Conservation (phyloP, 2,329 filamentous ascomycete genomes). For the Penicillium fuscoglaucum region DNA sequence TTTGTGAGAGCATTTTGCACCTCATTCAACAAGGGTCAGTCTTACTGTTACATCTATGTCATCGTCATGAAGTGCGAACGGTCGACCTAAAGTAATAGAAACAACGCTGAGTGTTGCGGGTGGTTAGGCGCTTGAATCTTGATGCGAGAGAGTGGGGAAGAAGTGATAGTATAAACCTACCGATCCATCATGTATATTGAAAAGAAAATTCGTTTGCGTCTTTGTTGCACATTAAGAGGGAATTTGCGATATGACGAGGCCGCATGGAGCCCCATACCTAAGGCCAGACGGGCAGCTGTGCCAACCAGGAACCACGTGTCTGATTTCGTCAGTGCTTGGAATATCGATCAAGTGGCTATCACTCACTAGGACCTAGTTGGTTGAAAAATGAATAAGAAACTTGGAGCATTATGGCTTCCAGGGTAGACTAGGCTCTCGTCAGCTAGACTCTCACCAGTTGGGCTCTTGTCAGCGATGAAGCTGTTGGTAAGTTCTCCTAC, state of each 20-base stretch:
- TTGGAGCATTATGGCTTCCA: slow-evolving; percentile 49
- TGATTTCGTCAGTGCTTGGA: slow-evolving; percentile 15
- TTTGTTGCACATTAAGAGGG: slow-evolving; percentile 35
- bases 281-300: slow-evolving; percentile 45
- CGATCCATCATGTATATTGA: slow-evolving; percentile 54
- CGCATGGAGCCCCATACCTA: slow-evolving; percentile 48
- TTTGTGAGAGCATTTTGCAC: fast-evolving
- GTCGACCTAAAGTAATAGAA: slow-evolving; percentile 47
- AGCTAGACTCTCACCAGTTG: not conserved
- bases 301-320: slow-evolving; percentile 52
- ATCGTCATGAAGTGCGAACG: slow-evolving; percentile 50
- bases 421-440: slow-evolving; percentile 34
- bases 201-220: slow-evolving; percentile 49
- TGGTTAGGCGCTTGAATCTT: not conserved
- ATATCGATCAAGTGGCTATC: not conserved
- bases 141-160: not conserved
- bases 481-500: slow-evolving; percentile 25
- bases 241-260: slow-evolving; percentile 38
- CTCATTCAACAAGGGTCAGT: not conserved
- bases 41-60: slow-evolving; percentile 46
- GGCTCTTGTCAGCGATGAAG: not conserved
- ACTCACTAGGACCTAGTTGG: slow-evolving; percentile 48
- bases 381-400: slow-evolving; percentile 54
- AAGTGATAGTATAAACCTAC: slow-evolving; percentile 8
- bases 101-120: slow-evolving; percentile 37